Evolutionary conservation across 495 filamentous ascomycete genomes (phyloP).

Genomic region (Amphirosellinia nigrospora): DNA sequence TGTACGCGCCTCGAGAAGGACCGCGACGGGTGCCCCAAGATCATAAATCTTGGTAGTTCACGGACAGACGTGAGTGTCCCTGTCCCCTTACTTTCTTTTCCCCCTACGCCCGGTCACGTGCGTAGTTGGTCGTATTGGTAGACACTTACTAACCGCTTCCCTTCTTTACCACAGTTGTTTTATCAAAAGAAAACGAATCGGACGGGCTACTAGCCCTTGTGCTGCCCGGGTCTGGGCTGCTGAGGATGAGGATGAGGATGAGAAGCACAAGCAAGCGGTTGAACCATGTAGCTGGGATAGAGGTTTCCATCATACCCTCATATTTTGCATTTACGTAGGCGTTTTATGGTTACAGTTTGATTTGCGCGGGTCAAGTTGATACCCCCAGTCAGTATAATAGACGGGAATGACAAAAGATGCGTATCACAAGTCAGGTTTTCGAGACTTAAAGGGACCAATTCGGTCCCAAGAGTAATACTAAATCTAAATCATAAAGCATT

Average conservation of each 20-base stretch:
- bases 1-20: conserved; percentile 98
- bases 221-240: conserved; percentile 51
- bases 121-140: background rate
- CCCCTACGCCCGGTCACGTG: background rate
- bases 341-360: conserved; percentile 32
- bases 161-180: conserved; percentile 45
- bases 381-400: conserved; percentile 15
- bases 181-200: conserved; percentile 63
- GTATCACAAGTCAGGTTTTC: background rate
- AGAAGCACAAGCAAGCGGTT: background rate
- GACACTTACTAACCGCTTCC: conserved; percentile 35
- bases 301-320: conserved; percentile 15
- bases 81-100: background rate
- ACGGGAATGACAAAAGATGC: background rate
- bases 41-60: conserved; percentile 95
- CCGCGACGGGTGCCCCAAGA: conserved; percentile 97
- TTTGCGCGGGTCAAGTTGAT: conserved; percentile 25
- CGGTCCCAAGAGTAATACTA: background rate
- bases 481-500: conserved; percentile 25
- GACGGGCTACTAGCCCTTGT: conserved; percentile 47
- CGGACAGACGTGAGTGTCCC: conserved; percentile 82
- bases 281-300: background rate
- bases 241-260: conserved; percentile 17
- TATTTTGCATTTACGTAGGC: conserved; percentile 35
- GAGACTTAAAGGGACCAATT: background rate